Evolutionary conservation across 768 basidiomycete genomes (phyloP).

Genomic region (Lactarius hatsudake): DNA sequence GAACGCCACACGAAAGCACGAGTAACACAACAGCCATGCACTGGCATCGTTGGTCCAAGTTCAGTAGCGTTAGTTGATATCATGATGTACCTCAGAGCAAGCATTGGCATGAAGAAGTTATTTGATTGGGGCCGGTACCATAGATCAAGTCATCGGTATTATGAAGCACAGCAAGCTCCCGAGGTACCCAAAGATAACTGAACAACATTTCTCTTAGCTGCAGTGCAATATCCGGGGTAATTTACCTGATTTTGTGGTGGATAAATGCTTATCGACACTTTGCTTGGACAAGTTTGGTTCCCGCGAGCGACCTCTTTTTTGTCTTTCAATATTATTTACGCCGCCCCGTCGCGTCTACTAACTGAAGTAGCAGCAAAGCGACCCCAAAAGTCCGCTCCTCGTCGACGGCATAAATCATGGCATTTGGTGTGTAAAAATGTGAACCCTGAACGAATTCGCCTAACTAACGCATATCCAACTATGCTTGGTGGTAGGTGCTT

Average conservation of each 20-base stretch:
- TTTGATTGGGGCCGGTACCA: no score
- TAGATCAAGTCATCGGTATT: no score
- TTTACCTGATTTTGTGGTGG: neutral
- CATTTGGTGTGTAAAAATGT: slow-evolving; percentile 32
- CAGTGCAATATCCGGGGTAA: neutral
- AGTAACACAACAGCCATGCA: no score
- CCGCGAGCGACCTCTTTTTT: neutral
- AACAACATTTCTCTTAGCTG: no score
- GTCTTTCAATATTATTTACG: neutral
- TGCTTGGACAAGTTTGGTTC: slow-evolving; percentile 17
- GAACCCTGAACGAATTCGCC: neutral
- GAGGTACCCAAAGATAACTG: no score
- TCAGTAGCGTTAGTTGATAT: no score
- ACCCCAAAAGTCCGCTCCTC: neutral
- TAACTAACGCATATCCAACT: neutral
- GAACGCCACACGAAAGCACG: no score
- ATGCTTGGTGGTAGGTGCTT: slow-evolving; percentile 41
- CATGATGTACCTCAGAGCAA: no score
- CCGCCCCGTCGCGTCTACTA: neutral
- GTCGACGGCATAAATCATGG: slow-evolving; percentile 29
- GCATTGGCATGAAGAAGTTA: no score
- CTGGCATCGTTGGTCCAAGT: no score
- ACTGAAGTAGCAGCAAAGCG: neutral
- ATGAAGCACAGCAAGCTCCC: no score
- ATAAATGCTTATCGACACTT: neutral